phyloP scores from a whole-genome alignment of 768 basidiomycete species.

The Lentinula aciculospora region DNA sequence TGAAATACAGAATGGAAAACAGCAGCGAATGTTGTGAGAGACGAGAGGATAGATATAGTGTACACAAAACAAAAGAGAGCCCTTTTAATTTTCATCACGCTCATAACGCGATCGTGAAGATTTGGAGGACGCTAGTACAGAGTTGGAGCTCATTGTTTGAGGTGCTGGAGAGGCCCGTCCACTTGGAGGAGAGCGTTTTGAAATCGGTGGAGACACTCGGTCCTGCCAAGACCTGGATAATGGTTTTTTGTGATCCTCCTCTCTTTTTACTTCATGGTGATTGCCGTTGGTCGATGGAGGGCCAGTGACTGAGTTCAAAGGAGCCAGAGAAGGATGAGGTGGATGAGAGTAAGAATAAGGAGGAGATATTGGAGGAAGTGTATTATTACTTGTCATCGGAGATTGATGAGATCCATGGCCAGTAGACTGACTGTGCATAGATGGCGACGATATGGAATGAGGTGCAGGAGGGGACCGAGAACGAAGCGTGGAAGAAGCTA shows the following conservation, averaged over 20 bases:
- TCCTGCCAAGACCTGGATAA: slow-evolving; percentile 2
- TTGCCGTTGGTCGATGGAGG: neutral
- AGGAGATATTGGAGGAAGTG: slow-evolving; percentile 7
- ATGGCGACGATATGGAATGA: slow-evolving; percentile 19
- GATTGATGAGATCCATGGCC: neutral
- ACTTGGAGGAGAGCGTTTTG: neutral
- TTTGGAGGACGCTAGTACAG: neutral
- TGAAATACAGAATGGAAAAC: neutral
- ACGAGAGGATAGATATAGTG: neutral
- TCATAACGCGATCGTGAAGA: neutral
- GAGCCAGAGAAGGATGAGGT: slow-evolving; percentile 4
- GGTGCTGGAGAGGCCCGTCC: neutral
- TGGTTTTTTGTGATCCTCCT: slow-evolving; percentile 1
- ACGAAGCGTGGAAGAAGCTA: slow-evolving; percentile 46
- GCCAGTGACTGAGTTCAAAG: neutral
- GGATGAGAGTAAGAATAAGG: slow-evolving; percentile 8
- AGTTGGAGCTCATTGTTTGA: neutral
- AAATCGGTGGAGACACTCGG: neutral
- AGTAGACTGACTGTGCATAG: neutral
- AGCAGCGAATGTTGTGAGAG: neutral
- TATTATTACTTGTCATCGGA: slow-evolving; percentile 1
- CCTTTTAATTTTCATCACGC: neutral
- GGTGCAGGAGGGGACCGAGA: slow-evolving; percentile 38
- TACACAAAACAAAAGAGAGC: neutral
- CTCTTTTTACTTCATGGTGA: neutral